A percentile compares a stretch with the other conserved stretches of the same genome.
Evolutionary conservation across 441 rosid genomes (phyloP).

Genomic region (Bocquillonia castaneifolia): DNA sequence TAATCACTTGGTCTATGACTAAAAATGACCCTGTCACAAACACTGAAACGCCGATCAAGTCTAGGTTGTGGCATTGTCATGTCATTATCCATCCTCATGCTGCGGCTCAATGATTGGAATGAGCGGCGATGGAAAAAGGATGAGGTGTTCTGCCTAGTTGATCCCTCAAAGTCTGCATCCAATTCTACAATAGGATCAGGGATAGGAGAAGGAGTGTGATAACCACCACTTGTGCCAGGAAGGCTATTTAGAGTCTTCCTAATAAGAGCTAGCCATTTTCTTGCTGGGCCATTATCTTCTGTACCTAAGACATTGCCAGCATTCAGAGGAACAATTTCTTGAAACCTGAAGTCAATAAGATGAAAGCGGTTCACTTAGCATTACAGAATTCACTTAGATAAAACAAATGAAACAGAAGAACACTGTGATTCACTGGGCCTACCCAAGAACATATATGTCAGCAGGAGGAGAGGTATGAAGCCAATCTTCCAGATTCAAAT

Average conservation of each 20-base stretch:
- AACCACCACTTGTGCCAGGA: slow-evolving; percentile 66
- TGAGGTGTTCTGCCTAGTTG: slow-evolving; percentile 62
- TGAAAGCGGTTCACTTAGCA: slow-evolving; percentile 5
- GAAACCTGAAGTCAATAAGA: slow-evolving; percentile 50
- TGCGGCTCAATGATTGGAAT: slow-evolving; percentile 68
- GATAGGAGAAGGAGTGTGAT: slow-evolving; percentile 72
- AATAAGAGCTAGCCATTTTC: slow-evolving; percentile 83
- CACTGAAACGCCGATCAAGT: slow-evolving; percentile 84
- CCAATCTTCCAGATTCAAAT: slow-evolving; percentile 87
- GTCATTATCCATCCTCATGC: slow-evolving; percentile 74
- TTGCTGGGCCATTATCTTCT: slow-evolving; percentile 97
- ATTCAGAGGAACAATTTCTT: slow-evolving; percentile 94
- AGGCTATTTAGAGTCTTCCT: slow-evolving; percentile 81
- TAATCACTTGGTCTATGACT: slow-evolving; percentile 71
- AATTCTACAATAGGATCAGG: slow-evolving; percentile 82
- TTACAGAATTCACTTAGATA: neutral
- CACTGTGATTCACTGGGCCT: slow-evolving; percentile 13
- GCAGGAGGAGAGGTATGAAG: slow-evolving; percentile 92
- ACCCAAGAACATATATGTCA: slow-evolving; percentile 96
- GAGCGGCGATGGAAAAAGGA: slow-evolving; percentile 84
- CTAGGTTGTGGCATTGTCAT: slow-evolving; percentile 53
- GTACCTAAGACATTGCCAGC: slow-evolving; percentile 94
- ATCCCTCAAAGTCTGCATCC: slow-evolving; percentile 92
- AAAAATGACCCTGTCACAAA: slow-evolving; percentile 78
- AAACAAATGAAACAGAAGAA: slow-evolving; percentile 4